Evolutionary conservation across 2,329 filamentous ascomycete genomes (phyloP).

Genomic region (Orbilia quercus): DNA sequence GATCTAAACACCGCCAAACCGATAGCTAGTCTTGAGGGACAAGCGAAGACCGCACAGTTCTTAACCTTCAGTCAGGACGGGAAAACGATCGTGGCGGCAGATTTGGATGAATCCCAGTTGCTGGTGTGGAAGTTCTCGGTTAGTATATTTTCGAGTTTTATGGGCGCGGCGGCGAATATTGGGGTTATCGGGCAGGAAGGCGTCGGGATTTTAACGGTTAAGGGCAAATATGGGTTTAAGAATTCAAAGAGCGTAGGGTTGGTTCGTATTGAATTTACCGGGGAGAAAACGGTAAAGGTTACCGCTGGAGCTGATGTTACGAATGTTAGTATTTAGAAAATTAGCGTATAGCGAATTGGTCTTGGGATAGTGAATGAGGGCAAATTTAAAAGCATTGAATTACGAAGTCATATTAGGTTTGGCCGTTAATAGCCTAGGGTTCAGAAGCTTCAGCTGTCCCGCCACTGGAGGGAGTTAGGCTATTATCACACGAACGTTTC

Average conservation of each 20-base stretch:
- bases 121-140: slow-evolving; percentile 58
- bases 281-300: slow-evolving; percentile 58
- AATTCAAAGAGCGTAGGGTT: slow-evolving; percentile 57
- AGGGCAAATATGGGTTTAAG: slow-evolving; percentile 53
- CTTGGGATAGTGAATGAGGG: too few relatives aligned
- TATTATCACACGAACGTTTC: too few relatives aligned
- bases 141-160: slow-evolving; percentile 59
- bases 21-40: slow-evolving; percentile 57
- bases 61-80: slow-evolving; percentile 58
- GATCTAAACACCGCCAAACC: slow-evolving; percentile 57
- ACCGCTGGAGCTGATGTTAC: slow-evolving; percentile 56
- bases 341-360: background rate
- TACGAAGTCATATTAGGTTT: too few relatives aligned
- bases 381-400: too few relatives aligned
- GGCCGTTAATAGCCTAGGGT: too few relatives aligned
- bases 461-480: too few relatives aligned
- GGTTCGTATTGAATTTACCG: slow-evolving; percentile 56
- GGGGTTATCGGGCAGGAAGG: slow-evolving; percentile 54
- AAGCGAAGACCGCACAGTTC: slow-evolving; percentile 56
- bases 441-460: too few relatives aligned
- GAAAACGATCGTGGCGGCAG: slow-evolving; percentile 57
- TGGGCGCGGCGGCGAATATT: slow-evolving; percentile 56
- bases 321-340: slow-evolving; percentile 28
- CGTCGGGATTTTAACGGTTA: slow-evolving; percentile 54
- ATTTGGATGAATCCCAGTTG: slow-evolving; percentile 56